Evolutionary conservation across 169 alveolate species (phyloP), one percentile per base, ranked within the genome.

Genomic region (Perkinsus marinus): DNA sequence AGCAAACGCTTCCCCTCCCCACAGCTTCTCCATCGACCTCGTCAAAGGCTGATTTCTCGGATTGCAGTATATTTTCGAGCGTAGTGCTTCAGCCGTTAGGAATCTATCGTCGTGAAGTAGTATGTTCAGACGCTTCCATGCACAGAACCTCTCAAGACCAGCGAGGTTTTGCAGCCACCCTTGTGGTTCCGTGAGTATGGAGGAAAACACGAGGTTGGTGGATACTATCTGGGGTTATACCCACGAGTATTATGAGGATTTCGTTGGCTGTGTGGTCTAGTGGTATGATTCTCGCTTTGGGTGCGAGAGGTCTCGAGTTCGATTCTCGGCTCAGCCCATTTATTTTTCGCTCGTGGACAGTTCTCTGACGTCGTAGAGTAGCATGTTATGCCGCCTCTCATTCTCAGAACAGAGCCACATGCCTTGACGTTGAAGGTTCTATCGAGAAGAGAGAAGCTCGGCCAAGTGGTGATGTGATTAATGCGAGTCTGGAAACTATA

Each of bases 241-340:
- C n/a, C n/a, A n/a, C n/a, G n/a, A n/a, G n/a, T n/a, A n/a, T n/a
- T n/a, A n/a, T n/a, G 68, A 17, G 68, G 17, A 10, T 43, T 43
- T 43, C 9, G 9, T 9, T 43, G 68, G 68, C 68, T 43, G 68
- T 43, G 95, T 95, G 96, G 98, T 97, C 98, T 97, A 97, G 98
- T 96, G 98, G 98, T 96, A 97, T 96, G 98, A 97, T 97, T 97
- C 98, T 97, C 98, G 98, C 98, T 97, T 97, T 96, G 98, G 98
- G 98, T 97, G 98, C 98, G 98, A 97, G 98, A 97, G 98, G 98
- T 97, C 98, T 98, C 98, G 98, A 98, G 98, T 97, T 97, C 98
- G 97, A 97, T 96, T 97, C 98, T 98, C 98, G 98, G 98, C 95
- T 96, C 97, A 95, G 97, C 97, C 97, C 97, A 30, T 3, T 57